Conservation (phyloP, 306 rosid species). For the Ormosia emarginata region DNA sequence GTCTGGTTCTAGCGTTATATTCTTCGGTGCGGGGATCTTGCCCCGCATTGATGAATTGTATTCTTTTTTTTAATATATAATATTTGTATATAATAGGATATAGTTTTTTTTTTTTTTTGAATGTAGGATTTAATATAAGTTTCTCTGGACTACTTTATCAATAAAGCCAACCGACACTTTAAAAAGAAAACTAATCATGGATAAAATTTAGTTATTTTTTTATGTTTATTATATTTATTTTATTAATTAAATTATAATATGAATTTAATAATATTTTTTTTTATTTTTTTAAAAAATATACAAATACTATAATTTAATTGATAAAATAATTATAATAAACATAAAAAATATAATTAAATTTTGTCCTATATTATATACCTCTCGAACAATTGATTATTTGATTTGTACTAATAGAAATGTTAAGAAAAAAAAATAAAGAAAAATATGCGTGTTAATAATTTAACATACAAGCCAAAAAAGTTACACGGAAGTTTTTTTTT, state of each 20-base stretch:
- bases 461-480: not conserved
- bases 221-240: too few relatives aligned
- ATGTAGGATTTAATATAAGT: not conserved
- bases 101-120: not conserved
- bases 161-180: not conserved
- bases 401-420: not conserved
- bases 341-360: too few relatives aligned
- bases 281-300: too few relatives aligned
- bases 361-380: too few relatives aligned
- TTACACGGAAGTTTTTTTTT: too few relatives aligned
- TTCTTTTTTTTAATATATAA: not conserved
- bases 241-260: too few relatives aligned
- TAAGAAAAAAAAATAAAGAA: not conserved
- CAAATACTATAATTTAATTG: too few relatives aligned
- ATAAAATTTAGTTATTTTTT: too few relatives aligned
- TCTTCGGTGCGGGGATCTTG: not conserved
- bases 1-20: not conserved
- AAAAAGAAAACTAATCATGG: not conserved
- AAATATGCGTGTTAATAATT: not conserved
- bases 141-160: not conserved
- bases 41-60: not conserved
- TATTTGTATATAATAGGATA: not conserved
- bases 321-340: too few relatives aligned
- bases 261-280: too few relatives aligned
- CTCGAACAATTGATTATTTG: too few relatives aligned